Percentiles rank a stretch among this genome's conserved stretches.
Evolutionary conservation across 1,139 yeast genomes (phyloP).

Genomic region (Sporopachydermia cereana): DNA sequence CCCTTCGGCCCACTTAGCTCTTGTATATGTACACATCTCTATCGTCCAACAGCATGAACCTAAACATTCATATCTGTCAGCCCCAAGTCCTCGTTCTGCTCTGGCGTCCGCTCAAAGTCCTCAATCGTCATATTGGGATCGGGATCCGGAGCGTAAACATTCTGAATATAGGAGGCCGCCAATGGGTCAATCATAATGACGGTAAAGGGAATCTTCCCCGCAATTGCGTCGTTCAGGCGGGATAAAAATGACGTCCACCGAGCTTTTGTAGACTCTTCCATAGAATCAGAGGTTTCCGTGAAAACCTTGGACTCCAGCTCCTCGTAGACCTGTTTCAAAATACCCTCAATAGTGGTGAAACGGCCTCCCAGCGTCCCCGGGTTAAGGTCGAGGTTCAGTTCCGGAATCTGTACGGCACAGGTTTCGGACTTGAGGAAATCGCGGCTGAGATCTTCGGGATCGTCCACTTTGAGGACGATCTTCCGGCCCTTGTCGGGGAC

Average conservation of each 20-base stretch:
- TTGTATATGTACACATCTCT: no score
- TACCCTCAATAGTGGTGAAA: slow-evolving; percentile 93
- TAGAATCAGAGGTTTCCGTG: slow-evolving; percentile 80
- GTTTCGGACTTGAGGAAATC: slow-evolving; percentile 93
- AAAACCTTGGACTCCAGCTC: slow-evolving; percentile 82
- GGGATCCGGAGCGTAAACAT: slow-evolving; percentile 93
- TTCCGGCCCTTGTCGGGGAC: slow-evolving; percentile 79
- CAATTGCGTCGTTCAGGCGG: slow-evolving; percentile 66
- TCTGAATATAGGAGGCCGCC: slow-evolving; percentile 91
- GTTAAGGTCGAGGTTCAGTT: slow-evolving; percentile 77
- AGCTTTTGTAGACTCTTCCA: slow-evolving; percentile 63
- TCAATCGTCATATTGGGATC: slow-evolving; percentile 93
- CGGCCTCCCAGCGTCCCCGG: slow-evolving; percentile 98
- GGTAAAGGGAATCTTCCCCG: slow-evolving; percentile 76
- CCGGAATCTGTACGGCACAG: slow-evolving; percentile 79
- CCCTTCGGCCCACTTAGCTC: no score
- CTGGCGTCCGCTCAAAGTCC: slow-evolving; percentile 77
- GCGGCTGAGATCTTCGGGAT: slow-evolving; percentile 87
- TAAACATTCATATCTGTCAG: slow-evolving; percentile 62
- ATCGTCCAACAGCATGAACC: no score
- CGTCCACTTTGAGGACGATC: slow-evolving; percentile 66
- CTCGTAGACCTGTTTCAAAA: slow-evolving; percentile 76
- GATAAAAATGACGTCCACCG: slow-evolving; percentile 79
- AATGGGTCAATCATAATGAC: slow-evolving; percentile 87
- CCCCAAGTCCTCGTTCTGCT: slow-evolving; percentile 89